These are phyloP conservation scores for Westerdykella aurantiaca DNA, from an alignment of 2,329 filamentous ascomycete genomes.

Conservation along the genomic window DNA sequence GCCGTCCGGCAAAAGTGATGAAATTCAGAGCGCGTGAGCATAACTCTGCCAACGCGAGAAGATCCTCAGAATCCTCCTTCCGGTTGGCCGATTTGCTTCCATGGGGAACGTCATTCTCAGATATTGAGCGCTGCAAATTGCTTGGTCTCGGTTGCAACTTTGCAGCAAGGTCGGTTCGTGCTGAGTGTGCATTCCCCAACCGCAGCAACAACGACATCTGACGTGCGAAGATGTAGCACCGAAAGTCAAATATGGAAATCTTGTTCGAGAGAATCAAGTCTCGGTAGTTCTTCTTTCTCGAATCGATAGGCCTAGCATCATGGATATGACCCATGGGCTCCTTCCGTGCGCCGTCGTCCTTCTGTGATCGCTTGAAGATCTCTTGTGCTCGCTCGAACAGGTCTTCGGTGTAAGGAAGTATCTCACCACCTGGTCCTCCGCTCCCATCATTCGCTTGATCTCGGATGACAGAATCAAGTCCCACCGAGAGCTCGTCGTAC, in stretches of 20 bases:
- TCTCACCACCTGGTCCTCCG: conserved; percentile 63
- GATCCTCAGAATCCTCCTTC: conserved; percentile 61
- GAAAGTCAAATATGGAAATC: conserved; percentile 93
- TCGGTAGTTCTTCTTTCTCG: conserved; percentile 68
- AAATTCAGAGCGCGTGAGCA: conserved; percentile 79
- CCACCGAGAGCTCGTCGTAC: conserved; percentile 89
- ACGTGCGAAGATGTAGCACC: conserved; percentile 86
- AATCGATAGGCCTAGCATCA: conserved; percentile 34
- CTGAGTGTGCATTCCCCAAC: conserved; percentile 60
- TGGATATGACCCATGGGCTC: conserved; percentile 16
- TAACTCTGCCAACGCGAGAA: conserved; percentile 77
- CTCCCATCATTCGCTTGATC: conserved; percentile 60
- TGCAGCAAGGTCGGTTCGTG: conserved; percentile 38
- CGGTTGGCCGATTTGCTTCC: conserved; percentile 19
- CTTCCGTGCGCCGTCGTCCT: conserved; percentile 10
- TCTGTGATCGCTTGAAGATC: conserved; percentile 17
- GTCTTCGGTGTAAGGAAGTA: conserved; percentile 68
- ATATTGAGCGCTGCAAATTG: conserved; percentile 19
- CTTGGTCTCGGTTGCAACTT: conserved; percentile 29
- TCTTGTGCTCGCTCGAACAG: conserved; percentile 50
- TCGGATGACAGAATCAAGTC: conserved; percentile 73
- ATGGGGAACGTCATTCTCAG: conserved; percentile 25
- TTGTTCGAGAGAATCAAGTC: conserved; percentile 91
- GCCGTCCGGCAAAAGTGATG: conserved; percentile 70
- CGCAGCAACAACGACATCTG: conserved; percentile 78